Percentiles rank a stretch among this genome's conserved stretches.
These are phyloP conservation scores for Trichoderma hamatum DNA, from an alignment of 2,329 filamentous ascomycete species.

Conservation along the genomic window DNA sequence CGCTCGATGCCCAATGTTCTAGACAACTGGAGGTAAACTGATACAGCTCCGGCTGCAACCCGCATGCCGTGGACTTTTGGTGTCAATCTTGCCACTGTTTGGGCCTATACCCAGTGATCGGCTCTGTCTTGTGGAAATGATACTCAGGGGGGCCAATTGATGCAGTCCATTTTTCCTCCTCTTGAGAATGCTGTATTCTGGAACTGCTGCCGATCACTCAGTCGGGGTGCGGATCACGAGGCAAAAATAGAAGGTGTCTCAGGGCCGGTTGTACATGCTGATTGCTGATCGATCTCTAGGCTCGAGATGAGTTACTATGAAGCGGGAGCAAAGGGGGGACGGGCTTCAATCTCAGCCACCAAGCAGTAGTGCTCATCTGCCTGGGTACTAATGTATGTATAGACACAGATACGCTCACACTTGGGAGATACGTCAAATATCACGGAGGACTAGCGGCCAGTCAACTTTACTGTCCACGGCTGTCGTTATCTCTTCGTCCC, in stretches of 20 bases:
- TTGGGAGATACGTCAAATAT: not conserved
- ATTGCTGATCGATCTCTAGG: conserved; percentile 3
- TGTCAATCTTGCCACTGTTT: conserved; percentile 8
- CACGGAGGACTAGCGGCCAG: conserved; percentile 4
- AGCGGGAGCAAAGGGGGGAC: not conserved
- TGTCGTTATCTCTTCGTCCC: conserved; percentile 10
- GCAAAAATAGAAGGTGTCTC: conserved; percentile 21
- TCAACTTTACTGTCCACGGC: not conserved
- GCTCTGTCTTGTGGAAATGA: conserved; percentile 22
- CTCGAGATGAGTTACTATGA: not conserved
- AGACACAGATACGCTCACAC: not conserved
- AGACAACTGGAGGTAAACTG: not conserved
- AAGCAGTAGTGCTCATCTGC: not conserved
- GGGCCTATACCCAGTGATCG: conserved; percentile 12
- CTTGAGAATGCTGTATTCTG: not conserved
- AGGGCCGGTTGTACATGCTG: not conserved
- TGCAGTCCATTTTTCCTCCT: not conserved
- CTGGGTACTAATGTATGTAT: not conserved
- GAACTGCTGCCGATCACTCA: conserved; percentile 14
- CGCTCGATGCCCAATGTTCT: conserved; percentile 13
- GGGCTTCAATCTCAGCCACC: not conserved
- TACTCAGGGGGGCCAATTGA: conserved; percentile 17
- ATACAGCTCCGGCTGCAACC: not conserved
- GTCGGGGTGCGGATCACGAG: conserved; percentile 5
- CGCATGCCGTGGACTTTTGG: not conserved